Percentiles rank a stretch among this genome's conserved stretches.
Evolutionary conservation across 2,329 filamentous ascomycete genomes (phyloP).

Genomic region (Curvularia eragrostidis): DNA sequence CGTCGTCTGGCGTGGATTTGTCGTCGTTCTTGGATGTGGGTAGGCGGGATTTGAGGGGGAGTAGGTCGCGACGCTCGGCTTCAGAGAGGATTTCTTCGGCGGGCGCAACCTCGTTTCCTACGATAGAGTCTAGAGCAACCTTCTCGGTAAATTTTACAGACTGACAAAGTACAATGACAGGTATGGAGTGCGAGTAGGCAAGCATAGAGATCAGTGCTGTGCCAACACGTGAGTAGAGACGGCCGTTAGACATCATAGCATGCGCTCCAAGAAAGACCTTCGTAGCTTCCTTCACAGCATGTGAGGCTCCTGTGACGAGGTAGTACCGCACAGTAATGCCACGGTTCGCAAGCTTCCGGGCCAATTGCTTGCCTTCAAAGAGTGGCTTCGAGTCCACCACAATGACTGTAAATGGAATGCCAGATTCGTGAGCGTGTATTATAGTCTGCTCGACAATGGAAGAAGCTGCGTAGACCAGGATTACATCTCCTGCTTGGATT

Average conservation of each 20-base stretch:
- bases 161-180: conserved; percentile 90
- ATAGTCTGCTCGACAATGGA: conserved; percentile 85
- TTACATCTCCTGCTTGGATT: conserved; percentile 78
- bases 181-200: conserved; percentile 75
- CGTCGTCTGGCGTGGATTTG: conserved; percentile 28
- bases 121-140: conserved; percentile 89
- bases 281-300: conserved; percentile 73
- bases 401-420: conserved; percentile 81
- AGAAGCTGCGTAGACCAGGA: conserved; percentile 87
- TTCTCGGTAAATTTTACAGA: conserved; percentile 93
- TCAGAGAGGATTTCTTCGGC: conserved; percentile 66
- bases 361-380: conserved; percentile 74
- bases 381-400: conserved; percentile 79
- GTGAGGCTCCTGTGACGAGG: conserved; percentile 77
- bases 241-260: conserved; percentile 93
- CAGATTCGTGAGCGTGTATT: conserved; percentile 70
- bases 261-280: conserved; percentile 84
- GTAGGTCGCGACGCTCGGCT: conserved; percentile 39
- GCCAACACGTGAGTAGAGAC: conserved; percentile 85
- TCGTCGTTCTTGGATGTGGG: conserved; percentile 35
- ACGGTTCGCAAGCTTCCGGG: conserved; percentile 70
- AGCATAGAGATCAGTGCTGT: conserved; percentile 87
- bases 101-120: conserved; percentile 89
- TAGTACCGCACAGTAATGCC: conserved; percentile 83
- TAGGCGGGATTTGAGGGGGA: conserved; percentile 40